These are phyloP conservation scores for Fraxinus sp. DNA, from an alignment of 305 asterid genomes.

Conservation along the genomic window DNA sequence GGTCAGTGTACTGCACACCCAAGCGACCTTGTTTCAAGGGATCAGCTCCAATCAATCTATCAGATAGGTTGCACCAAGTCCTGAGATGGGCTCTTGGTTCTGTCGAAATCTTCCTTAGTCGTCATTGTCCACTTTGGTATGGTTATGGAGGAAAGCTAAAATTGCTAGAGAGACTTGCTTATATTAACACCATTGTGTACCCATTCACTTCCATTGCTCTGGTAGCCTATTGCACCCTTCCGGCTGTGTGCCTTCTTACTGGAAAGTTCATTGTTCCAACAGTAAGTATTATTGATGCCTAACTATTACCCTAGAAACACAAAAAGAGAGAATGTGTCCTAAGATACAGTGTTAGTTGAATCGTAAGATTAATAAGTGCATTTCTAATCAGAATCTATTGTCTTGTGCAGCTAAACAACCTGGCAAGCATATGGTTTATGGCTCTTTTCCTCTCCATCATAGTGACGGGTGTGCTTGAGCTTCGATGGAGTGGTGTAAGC, in stretches of 20 bases:
- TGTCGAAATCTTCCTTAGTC: slow-evolving; percentile 75
- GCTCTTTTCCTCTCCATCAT: slow-evolving; percentile 79
- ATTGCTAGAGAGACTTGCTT: slow-evolving; percentile 70
- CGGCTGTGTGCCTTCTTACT: slow-evolving; percentile 80
- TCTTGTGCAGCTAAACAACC: slow-evolving; percentile 58
- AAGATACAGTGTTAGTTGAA: neutral
- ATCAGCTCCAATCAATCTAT: slow-evolving; percentile 81
- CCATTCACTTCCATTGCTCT: slow-evolving; percentile 84
- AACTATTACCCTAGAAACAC: neutral
- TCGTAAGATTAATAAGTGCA: neutral
- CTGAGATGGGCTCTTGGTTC: slow-evolving; percentile 92
- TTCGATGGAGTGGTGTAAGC: slow-evolving; percentile 82
- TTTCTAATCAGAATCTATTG: slow-evolving; percentile 1
- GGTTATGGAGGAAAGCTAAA: slow-evolving; percentile 73
- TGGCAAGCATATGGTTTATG: slow-evolving; percentile 68
- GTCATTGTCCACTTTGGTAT: slow-evolving; percentile 87
- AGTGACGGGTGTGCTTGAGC: slow-evolving; percentile 64
- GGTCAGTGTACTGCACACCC: slow-evolving; percentile 68
- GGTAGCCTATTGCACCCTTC: slow-evolving; percentile 71
- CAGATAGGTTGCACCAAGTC: slow-evolving; percentile 81
- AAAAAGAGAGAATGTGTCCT: neutral
- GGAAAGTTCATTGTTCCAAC: slow-evolving; percentile 82
- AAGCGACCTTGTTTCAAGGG: slow-evolving; percentile 76
- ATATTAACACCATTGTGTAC: slow-evolving; percentile 68
- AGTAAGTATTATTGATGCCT: slow-evolving; percentile 40